Evolutionary conservation across 2,329 filamentous ascomycete genomes (phyloP).

Genomic region (Alternaria solani): DNA sequence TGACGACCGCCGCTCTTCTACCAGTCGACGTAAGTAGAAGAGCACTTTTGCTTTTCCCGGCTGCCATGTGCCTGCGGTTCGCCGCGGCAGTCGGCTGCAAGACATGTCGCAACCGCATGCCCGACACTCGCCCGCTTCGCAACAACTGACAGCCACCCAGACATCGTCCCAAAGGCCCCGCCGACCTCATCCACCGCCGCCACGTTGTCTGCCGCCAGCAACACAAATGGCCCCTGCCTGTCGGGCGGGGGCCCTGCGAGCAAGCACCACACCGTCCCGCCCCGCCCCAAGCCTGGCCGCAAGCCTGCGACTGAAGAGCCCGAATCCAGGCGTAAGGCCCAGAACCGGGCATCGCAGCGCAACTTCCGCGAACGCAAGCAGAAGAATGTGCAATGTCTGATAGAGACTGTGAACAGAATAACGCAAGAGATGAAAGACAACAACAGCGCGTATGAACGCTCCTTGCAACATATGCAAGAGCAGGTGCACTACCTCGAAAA

Average conservation of each 20-base stretch:
- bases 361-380: slow-evolving; percentile 83
- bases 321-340: slow-evolving; percentile 90
- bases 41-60: slow-evolving; percentile 13
- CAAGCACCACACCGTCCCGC: slow-evolving; percentile 49
- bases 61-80: slow-evolving; percentile 3
- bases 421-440: slow-evolving; percentile 23
- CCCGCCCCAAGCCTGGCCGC: slow-evolving; percentile 73
- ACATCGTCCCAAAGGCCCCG: slow-evolving; percentile 17
- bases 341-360: slow-evolving; percentile 90
- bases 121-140: background rate
- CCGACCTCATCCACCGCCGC: slow-evolving; percentile 16
- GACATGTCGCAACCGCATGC: background rate
- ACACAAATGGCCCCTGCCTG: slow-evolving; percentile 36
- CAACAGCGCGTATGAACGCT: background rate
- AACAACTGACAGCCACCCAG: slow-evolving; percentile 20
- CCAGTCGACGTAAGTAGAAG: slow-evolving; percentile 34
- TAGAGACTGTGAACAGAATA: slow-evolving; percentile 50
- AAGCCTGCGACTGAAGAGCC: slow-evolving; percentile 95
- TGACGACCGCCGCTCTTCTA: slow-evolving; percentile 21
- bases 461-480: background rate
- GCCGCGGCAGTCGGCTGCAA: slow-evolving; percentile 17
- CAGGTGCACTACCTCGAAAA: background rate
- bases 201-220: slow-evolving; percentile 39
- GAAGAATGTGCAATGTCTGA: slow-evolving; percentile 75
- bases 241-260: slow-evolving; percentile 51